phyloP scores from a whole-genome alignment of 1,284 basidiomycete species.

The Lentinula novae-zelandiae region DNA sequence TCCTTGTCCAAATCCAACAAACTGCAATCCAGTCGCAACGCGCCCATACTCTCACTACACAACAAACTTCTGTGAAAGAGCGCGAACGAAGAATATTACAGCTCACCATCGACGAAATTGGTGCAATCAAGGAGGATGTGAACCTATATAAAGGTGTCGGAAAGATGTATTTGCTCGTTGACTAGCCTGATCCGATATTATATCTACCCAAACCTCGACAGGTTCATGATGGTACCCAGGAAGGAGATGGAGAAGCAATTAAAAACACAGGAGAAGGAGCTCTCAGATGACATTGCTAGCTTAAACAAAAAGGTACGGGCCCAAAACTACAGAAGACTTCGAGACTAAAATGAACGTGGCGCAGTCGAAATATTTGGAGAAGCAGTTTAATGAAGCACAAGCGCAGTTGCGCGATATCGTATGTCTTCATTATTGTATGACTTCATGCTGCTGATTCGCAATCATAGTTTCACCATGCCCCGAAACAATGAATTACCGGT shows the following conservation, averaged over 20 bases:
- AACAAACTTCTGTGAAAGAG: slow-evolving; percentile 77
- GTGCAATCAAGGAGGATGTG: slow-evolving; percentile 58
- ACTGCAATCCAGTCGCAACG: slow-evolving; percentile 80
- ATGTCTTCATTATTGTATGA: slow-evolving; percentile 75
- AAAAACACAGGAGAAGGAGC: slow-evolving; percentile 71
- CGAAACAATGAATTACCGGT: slow-evolving; percentile 35
- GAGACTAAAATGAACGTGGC: background rate
- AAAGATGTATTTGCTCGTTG: slow-evolving; percentile 67
- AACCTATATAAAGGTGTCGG: slow-evolving; percentile 89
- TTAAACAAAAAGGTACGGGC: slow-evolving; percentile 71
- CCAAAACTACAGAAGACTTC: background rate
- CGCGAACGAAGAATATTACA: slow-evolving; percentile 85
- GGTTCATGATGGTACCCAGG: slow-evolving; percentile 88
- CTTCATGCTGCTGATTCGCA: slow-evolving; percentile 45
- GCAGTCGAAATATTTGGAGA: slow-evolving; percentile 86
- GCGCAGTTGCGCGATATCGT: slow-evolving; percentile 70
- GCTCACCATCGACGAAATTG: slow-evolving; percentile 78
- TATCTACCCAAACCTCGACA: slow-evolving; percentile 25
- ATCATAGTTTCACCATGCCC: slow-evolving; percentile 58
- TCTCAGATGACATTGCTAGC: slow-evolving; percentile 76
- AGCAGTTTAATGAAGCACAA: slow-evolving; percentile 88
- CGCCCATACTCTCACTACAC: slow-evolving; percentile 64
- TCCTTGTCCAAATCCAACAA: slow-evolving; percentile 86
- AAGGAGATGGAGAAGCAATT: slow-evolving; percentile 74
- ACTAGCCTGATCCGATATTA: background rate